phyloP scores from a whole-genome alignment of 208 protist genomes.

The Balamuthia mandrillaris region DNA sequence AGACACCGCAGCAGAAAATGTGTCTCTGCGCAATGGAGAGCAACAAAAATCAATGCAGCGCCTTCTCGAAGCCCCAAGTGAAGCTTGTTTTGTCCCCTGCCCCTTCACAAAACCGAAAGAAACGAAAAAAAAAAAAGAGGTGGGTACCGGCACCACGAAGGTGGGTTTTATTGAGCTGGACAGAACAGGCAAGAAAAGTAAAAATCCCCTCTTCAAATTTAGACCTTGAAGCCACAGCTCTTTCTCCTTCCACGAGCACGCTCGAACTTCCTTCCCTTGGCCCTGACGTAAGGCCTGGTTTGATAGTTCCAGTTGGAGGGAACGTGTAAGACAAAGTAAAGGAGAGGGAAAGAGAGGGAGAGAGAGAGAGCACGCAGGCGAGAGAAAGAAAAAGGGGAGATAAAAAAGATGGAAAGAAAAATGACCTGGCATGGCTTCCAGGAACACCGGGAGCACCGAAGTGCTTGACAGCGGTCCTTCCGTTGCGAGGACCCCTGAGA shows the following conservation, averaged over 20 bases:
- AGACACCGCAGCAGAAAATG: no score
- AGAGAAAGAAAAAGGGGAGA: background rate
- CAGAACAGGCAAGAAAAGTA: background rate
- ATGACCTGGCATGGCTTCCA: conserved; percentile 50
- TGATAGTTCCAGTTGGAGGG: conserved; percentile 28
- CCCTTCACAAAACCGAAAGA: background rate
- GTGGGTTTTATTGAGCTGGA: background rate
- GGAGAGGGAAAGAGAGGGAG: background rate
- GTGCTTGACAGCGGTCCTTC: conserved; percentile 94
- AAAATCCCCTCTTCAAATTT: background rate
- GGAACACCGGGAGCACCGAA: conserved; percentile 96
- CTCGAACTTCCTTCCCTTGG: conserved; percentile 87
- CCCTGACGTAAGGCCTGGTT: conserved; percentile 79
- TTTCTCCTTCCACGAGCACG: conserved; percentile 28
- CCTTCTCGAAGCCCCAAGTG: no score
- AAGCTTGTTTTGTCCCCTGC: background rate
- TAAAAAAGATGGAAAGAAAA: background rate
- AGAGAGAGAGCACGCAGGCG: background rate
- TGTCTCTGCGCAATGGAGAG: no score
- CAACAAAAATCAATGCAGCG: no score
- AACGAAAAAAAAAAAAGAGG: background rate
- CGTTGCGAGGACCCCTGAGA: conserved; percentile 87
- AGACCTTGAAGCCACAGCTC: conserved; percentile 31
- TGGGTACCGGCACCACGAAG: background rate
- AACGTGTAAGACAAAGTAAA: conserved; percentile 40